phyloP scores from a whole-genome alignment of 2,329 filamentous ascomycete genomes.

The Leptographium galeiforme region DNA sequence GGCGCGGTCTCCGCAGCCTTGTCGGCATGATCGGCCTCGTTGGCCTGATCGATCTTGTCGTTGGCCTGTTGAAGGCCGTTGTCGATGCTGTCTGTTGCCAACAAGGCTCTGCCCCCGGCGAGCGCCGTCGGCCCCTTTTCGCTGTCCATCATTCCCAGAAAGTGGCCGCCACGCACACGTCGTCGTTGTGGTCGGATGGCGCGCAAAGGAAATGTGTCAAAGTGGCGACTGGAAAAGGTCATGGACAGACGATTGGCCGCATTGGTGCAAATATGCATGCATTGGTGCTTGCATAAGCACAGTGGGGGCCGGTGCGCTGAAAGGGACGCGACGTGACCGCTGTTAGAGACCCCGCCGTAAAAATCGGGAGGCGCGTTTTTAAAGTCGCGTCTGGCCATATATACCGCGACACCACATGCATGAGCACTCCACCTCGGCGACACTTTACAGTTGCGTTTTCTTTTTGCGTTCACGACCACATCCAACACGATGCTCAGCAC shows the following conservation, averaged over 20 bases:
- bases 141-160: too few species aligned
- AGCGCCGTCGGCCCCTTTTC: too few species aligned
- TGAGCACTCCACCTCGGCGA: neutral
- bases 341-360: neutral
- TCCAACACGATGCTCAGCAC: conserved; percentile 29
- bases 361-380: neutral
- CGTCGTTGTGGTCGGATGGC: too few species aligned
- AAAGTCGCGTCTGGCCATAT: neutral
- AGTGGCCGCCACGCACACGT: too few species aligned
- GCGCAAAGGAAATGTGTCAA: too few species aligned
- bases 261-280: neutral
- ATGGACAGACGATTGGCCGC: neutral
- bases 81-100: too few species aligned
- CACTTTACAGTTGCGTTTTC: neutral
- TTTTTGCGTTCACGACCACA: neutral
- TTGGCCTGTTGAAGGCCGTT: too few species aligned
- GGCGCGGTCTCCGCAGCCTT: too few species aligned
- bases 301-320: neutral
- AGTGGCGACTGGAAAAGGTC: too few species aligned
- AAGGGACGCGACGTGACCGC: neutral
- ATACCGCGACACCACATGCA: neutral
- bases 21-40: too few species aligned
- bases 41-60: too few species aligned
- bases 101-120: too few species aligned
- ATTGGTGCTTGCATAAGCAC: neutral